A percentile compares a stretch with the other conserved stretches of the same genome.
Evolutionary conservation across 2,329 filamentous ascomycete genomes (phyloP).

Genomic region (Nothomitra cinnamomea): DNA sequence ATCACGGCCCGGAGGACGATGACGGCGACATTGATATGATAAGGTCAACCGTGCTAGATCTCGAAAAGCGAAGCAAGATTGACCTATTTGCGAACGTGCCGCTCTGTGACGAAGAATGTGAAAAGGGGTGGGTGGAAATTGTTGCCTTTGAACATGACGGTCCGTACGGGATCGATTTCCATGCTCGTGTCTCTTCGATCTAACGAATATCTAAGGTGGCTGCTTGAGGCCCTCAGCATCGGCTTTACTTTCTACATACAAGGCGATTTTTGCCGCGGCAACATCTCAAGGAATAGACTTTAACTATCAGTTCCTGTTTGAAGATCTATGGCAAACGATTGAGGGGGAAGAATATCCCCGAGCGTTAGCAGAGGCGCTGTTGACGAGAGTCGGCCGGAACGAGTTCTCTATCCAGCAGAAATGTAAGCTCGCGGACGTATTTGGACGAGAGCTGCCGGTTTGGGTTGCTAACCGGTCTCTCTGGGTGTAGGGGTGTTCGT

Average conservation of each 20-base stretch:
- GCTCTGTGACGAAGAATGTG: conserved; percentile 10
- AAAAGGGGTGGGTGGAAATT: conserved; percentile 11
- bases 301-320: conserved; percentile 5
- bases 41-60: neutral
- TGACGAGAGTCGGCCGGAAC: conserved; percentile 6
- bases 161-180: conserved; percentile 10
- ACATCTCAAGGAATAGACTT: conserved; percentile 8
- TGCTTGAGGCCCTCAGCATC: neutral
- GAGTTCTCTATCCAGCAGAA: neutral
- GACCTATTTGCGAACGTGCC: conserved; percentile 8
- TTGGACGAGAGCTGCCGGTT: neutral
- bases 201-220: neutral
- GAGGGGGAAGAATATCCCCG: conserved; percentile 11
- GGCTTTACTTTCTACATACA: conserved; percentile 5
- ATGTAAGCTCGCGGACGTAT: neutral
- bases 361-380: conserved; percentile 8
- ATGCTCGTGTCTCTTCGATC: neutral
- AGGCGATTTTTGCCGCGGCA: conserved; percentile 5
- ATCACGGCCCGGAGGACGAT: neutral
- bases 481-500: neutral
- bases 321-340: conserved; percentile 6
- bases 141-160: conserved; percentile 12
- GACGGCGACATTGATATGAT: conserved; percentile 2
- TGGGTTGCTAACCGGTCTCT: neutral
- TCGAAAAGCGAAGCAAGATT: conserved; percentile 4